Base-by-base conservation (phyloP, 805 yeast genomes). In the Kregervanrija pseudodelftensis region DNA sequence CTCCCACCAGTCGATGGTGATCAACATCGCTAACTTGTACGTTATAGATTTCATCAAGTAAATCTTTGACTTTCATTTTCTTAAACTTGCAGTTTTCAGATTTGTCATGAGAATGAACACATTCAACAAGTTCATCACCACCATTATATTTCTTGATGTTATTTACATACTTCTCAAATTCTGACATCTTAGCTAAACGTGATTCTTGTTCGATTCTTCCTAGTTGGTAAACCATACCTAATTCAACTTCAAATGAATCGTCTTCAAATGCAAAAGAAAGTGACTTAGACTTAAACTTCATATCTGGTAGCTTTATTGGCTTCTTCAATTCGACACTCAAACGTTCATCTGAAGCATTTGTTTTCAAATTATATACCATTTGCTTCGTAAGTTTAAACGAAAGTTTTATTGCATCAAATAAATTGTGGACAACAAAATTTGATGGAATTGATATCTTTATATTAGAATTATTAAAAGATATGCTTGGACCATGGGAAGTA, bases 351-450 rank as follows among this genome's bases (percentile, higher is more conserved):
- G 46, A 58, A 16, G 66, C 59, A 37, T 72, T 68, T 11, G 65
- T 64, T 32, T 64, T 62, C 49, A 83, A 67, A 14, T 81, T 75
- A 44, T 69, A 68, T 28, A 64, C 57, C 49, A 82, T 67, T 51
- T 87, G 95, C 48, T 74, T 76, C 11, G 81, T 59, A 0, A 87
- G 73, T 59, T 90, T 90, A 42, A 72, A 70, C 36, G 81, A 64
- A 0, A 88, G 79, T 14, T 86, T 73, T 12, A 85, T 65, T 54
- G 85, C 85, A 55, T 90, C 96, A 55, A 90, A 78, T n/a, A 90
- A 73, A 17, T 80, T 75, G 64, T 85, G 86, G 44, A 86, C 78
- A 42, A 85, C 70, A 57, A 85, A 85, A 43, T 79, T 78, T 59
- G 82, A 77, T 0, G 97, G 96, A 41, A 88, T 69, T 17, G 69